Base-by-base conservation (phyloP, 129 eudicot species). In the Chrysanthemum lavandulifolium region DNA sequence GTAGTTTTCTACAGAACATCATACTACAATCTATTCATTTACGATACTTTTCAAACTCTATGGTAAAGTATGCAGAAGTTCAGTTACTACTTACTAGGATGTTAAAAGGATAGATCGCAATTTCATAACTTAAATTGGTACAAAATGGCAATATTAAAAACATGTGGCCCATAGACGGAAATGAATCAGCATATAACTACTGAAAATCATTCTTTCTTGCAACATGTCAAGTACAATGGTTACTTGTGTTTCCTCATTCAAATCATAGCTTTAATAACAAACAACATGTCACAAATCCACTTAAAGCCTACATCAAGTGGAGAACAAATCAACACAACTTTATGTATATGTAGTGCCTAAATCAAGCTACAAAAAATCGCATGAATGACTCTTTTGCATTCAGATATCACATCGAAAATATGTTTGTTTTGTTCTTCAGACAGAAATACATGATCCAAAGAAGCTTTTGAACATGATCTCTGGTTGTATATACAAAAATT, bases 1-100 rank as follows among this genome's bases (percentile, higher is more conserved):
- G 25, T 2, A 9, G 5, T 45, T 65, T 65, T 8, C 48, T 65
- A 14, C 29, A 29, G 2, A 25, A 33, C 29, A 31, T 55, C 53
- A 55, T 54, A 16, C 64, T 70, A 63, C 61, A 69, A 13, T 69
- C n/a, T n/a, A n/a, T n/a, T n/a, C 9, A 33, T 56, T 70, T 71
- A 56, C 40, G 8, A 33, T 48, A 36, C 40, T 5, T 55, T 18
- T 15, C 31, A 53, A 31, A 11, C 11, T n/a, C 19, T 71, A 29
- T 16, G 52, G 75, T 11, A 43, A 61, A 61, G 29, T 6, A 29
- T 61, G 47, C 67, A 23, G 33, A 61, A 13, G 66, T 13, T 61
- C 48, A 61, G 47, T 13, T 61, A 13, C 67, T 12, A 57, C 1
- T n/a, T 12, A 53, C 19, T 53, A 53, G 67, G 33, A 61, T 61